These are phyloP conservation scores for Globisporangium nunn DNA, from an alignment of 352 stramenopile genomes.

Conservation along the genomic window DNA sequence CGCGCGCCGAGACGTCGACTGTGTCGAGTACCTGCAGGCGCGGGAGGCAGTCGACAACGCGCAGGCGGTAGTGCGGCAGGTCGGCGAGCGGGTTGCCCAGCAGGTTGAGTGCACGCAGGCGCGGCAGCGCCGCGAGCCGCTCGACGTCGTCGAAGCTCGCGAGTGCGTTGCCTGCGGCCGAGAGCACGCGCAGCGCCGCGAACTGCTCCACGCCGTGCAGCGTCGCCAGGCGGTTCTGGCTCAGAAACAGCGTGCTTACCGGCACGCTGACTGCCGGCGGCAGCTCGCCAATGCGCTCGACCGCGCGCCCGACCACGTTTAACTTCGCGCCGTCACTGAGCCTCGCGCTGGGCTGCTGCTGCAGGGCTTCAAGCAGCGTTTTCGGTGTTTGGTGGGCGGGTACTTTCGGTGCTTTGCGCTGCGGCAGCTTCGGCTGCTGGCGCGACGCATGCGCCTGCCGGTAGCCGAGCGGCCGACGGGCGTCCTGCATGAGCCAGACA, in stretches of 20 bases:
- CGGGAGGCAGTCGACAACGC: slow-evolving; percentile 37
- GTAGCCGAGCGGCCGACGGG: slow-evolving; percentile 1
- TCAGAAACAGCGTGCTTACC: slow-evolving; percentile 68
- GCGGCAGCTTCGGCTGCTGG: not conserved
- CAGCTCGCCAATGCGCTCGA: slow-evolving; percentile 41
- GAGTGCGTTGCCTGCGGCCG: slow-evolving; percentile 54
- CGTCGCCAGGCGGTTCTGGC: slow-evolving; percentile 58
- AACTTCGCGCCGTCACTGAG: slow-evolving; percentile 70
- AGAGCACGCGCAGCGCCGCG: slow-evolving; percentile 43
- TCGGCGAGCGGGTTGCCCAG: slow-evolving; percentile 69
- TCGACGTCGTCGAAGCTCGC: slow-evolving; percentile 32
- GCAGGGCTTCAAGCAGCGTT: slow-evolving; percentile 55
- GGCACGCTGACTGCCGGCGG: slow-evolving; percentile 32
- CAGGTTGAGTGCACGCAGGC: slow-evolving; percentile 62
- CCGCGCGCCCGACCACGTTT: slow-evolving; percentile 56
- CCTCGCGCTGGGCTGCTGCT: slow-evolving; percentile 49
- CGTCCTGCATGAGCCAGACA: slow-evolving; percentile 6
- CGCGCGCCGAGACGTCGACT: slow-evolving; percentile 41
- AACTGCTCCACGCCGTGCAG: slow-evolving; percentile 66
- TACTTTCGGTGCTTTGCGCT: not conserved
- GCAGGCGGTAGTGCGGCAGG: slow-evolving; percentile 63
- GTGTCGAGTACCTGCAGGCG: slow-evolving; percentile 57
- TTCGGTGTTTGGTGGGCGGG: slow-evolving; percentile 13
- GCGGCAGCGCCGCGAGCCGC: slow-evolving; percentile 23
- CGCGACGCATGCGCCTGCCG: slow-evolving; percentile 4